Percentiles rank a stretch among this genome's conserved stretches.
Evolutionary conservation across 768 basidiomycete genomes (phyloP).

Genomic region (Boletellus ananiceps): DNA sequence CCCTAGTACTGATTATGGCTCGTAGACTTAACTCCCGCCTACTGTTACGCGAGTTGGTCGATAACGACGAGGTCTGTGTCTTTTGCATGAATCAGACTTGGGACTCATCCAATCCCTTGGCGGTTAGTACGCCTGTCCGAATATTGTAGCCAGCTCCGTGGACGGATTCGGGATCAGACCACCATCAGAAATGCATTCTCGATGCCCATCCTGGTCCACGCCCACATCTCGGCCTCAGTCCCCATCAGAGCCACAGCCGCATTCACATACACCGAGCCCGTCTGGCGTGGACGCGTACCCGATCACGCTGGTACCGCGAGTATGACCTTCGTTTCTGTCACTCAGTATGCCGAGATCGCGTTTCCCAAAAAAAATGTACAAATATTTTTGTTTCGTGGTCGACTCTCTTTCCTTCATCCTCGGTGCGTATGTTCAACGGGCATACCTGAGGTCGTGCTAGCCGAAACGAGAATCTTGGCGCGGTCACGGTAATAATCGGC

Average conservation of each 20-base stretch:
- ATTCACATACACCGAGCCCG: background rate
- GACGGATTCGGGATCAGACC: conserved; percentile 17
- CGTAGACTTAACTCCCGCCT: conserved; percentile 28
- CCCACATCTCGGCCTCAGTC: background rate
- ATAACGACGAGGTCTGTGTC: conserved; percentile 22
- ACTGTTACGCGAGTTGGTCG: conserved; percentile 25
- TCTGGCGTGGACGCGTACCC: conserved; percentile 5
- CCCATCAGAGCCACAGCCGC: background rate
- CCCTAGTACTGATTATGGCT: background rate
- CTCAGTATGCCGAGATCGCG: too few relatives aligned
- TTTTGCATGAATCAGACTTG: background rate
- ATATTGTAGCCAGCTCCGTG: conserved; percentile 20
- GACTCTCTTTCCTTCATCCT: too few relatives aligned
- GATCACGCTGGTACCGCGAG: conserved; percentile 15
- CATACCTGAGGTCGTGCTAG: too few relatives aligned
- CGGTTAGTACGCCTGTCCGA: conserved; percentile 22
- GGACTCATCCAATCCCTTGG: background rate
- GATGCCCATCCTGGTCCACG: conserved; percentile 7
- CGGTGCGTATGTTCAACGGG: too few relatives aligned
- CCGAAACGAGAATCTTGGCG: too few relatives aligned
- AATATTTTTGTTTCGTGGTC: too few relatives aligned
- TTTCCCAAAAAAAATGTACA: too few relatives aligned
- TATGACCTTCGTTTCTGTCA: background rate
- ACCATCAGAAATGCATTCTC: conserved; percentile 5
- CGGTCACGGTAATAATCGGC: too few relatives aligned